These are phyloP conservation scores for Russula sp. DNA, from an alignment of 768 basidiomycete species.

Conservation along the genomic window DNA sequence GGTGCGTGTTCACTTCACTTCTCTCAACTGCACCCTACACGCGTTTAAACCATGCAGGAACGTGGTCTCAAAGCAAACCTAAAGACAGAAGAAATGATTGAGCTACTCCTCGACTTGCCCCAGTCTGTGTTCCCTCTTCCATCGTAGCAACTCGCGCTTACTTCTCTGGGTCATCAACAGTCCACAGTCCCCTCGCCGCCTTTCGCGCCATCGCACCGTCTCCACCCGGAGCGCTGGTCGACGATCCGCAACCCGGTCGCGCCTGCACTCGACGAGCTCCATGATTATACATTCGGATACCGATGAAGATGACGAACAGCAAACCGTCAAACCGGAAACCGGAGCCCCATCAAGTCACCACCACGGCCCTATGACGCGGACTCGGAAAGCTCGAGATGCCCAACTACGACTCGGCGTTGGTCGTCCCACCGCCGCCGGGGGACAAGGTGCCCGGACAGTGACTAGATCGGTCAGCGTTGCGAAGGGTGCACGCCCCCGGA, in stretches of 20 bases:
- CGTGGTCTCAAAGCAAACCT: slow-evolving; percentile 79
- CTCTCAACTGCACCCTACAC: neutral
- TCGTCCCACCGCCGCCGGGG: slow-evolving; percentile 59
- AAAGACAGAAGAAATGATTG: slow-evolving; percentile 74
- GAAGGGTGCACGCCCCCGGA: slow-evolving; percentile 44
- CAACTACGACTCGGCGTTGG: slow-evolving; percentile 70
- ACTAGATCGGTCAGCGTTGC: slow-evolving; percentile 54
- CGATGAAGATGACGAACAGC: slow-evolving; percentile 19
- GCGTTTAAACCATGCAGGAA: slow-evolving; percentile 41
- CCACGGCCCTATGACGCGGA: slow-evolving; percentile 37
- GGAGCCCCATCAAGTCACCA: slow-evolving; percentile 27
- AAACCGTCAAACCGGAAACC: slow-evolving; percentile 26
- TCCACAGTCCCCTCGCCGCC: slow-evolving; percentile 14
- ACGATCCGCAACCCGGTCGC: slow-evolving; percentile 16
- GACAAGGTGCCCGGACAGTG: slow-evolving; percentile 56
- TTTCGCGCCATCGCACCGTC: slow-evolving; percentile 14
- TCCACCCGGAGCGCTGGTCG: slow-evolving; percentile 12
- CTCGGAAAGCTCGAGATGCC: slow-evolving; percentile 65
- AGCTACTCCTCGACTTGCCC: slow-evolving; percentile 54
- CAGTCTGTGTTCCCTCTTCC: slow-evolving; percentile 5
- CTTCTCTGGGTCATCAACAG: slow-evolving; percentile 25
- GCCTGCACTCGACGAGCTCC: slow-evolving; percentile 22
- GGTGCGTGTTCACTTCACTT: slow-evolving; percentile 33
- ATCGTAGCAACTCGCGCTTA: neutral
- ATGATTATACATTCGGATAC: slow-evolving; percentile 24